A percentile compares a stretch with the other conserved stretches of the same genome.
Evolutionary conservation across 2,329 filamentous ascomycete species (phyloP).

Genomic region (Verticillium zaregamsianum): DNA sequence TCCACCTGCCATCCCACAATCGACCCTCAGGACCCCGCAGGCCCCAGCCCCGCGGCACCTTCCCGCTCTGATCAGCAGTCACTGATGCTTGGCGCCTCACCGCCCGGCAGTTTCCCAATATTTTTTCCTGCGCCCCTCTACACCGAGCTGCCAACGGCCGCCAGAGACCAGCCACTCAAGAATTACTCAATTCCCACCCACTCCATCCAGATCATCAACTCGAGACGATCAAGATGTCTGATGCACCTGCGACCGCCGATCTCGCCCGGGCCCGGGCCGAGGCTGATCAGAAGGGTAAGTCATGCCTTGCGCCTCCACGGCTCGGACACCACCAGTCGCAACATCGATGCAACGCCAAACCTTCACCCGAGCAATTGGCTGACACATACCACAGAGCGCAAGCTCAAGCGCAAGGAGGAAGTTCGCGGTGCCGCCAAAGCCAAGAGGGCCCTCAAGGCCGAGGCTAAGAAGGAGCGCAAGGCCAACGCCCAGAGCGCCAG

Average conservation of each 20-base stretch:
- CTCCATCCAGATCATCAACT: not conserved
- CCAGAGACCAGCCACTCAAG: not conserved
- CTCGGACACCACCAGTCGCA: not conserved
- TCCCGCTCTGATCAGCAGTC: not conserved
- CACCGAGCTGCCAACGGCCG: slow-evolving; percentile 8
- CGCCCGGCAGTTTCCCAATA: slow-evolving; percentile 24
- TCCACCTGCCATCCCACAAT: not conserved
- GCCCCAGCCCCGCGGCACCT: not conserved
- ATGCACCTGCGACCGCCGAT: not conserved
- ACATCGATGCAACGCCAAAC: not conserved
- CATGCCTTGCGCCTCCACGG: not conserved
- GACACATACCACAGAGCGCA: slow-evolving; percentile 21
- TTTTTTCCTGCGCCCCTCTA: slow-evolving; percentile 8
- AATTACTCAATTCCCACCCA: not conserved
- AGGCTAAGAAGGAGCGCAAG: slow-evolving; percentile 27
- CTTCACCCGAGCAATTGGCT: not conserved
- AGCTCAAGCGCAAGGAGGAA: slow-evolving; percentile 18
- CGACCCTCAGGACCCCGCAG: not conserved
- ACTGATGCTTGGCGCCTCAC: slow-evolving; percentile 10
- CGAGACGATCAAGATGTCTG: not conserved
- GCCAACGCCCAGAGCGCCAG: slow-evolving; percentile 16
- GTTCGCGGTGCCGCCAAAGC: slow-evolving; percentile 17
- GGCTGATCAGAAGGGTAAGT: slow-evolving; percentile 8
- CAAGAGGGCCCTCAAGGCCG: slow-evolving; percentile 26
- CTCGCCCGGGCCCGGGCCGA: slow-evolving; percentile 1